Conservation (phyloP, 768 basidiomycete genomes). For the Tricholoma bakamatsutake region DNA sequence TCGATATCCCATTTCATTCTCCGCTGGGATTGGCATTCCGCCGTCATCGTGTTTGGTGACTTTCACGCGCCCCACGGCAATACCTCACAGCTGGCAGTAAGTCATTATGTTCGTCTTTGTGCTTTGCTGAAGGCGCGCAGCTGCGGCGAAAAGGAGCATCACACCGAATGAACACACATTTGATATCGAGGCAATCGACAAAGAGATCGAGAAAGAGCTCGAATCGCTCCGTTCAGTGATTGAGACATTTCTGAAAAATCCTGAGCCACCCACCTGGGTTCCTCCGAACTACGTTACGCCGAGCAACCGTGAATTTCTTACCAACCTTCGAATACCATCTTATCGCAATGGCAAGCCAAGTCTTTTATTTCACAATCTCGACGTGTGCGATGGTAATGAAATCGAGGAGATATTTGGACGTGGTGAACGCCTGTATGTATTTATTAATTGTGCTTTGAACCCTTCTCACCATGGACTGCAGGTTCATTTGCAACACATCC, state of each 20-base stretch:
- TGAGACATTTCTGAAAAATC: background rate
- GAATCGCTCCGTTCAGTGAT: background rate
- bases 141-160: background rate
- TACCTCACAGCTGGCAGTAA: too few species aligned
- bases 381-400: background rate
- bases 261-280: constrained; percentile 1
- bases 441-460: background rate
- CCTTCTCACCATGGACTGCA: background rate
- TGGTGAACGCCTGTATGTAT: background rate
- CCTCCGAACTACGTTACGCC: background rate
- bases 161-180: background rate
- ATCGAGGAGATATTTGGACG: background rate
- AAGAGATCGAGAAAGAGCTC: background rate
- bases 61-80: too few species aligned
- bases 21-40: too few species aligned
- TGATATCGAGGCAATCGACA: background rate
- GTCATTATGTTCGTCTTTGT: too few species aligned
- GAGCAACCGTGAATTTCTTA: background rate
- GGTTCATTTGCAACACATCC: background rate
- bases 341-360: background rate
- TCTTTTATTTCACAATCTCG: background rate
- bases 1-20: too few species aligned
- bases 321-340: background rate
- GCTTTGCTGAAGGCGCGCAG: background rate
- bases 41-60: too few species aligned